These are phyloP conservation scores for Desmodesmus armatus DNA, from an alignment of 139 green algal genomes.

Conservation along the genomic window DNA sequence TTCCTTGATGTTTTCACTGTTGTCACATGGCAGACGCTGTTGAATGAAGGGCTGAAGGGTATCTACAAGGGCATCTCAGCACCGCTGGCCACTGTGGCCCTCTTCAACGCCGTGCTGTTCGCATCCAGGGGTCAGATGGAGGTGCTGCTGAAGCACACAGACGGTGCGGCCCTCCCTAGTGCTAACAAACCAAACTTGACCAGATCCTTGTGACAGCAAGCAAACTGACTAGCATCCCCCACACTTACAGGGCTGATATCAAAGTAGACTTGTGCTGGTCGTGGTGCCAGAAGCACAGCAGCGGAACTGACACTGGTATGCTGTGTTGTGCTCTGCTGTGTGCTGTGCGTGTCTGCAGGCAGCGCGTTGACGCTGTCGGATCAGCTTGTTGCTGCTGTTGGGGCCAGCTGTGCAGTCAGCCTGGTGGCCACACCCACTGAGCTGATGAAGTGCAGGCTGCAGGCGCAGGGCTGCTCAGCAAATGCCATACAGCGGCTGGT, in stretches of 20 bases:
- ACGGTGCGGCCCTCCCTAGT: too few relatives aligned
- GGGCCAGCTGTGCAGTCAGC: conserved; percentile 72
- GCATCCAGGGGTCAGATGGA: conserved; percentile 73
- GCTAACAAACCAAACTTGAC: too few relatives aligned
- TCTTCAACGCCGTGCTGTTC: conserved; percentile 88
- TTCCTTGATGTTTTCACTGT: too few relatives aligned
- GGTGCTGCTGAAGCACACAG: conserved; percentile 64
- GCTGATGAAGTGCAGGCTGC: conserved; percentile 88
- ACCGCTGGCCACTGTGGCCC: conserved; percentile 82
- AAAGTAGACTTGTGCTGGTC: too few relatives aligned
- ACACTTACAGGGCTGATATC: too few relatives aligned
- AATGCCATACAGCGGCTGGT: conserved; percentile 36
- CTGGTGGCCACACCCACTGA: conserved; percentile 86
- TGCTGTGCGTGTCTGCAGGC: conserved; percentile 46
- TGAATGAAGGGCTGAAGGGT: conserved; percentile 63
- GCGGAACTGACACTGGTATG: too few relatives aligned
- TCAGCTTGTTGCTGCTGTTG: conserved; percentile 62
- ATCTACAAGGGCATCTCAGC: conserved; percentile 82
- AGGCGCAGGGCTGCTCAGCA: conserved; percentile 55
- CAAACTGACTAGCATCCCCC: too few relatives aligned
- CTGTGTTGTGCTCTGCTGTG: too few relatives aligned
- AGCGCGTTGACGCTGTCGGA: conserved; percentile 63
- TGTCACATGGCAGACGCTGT: conserved; percentile 64
- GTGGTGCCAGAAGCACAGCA: too few relatives aligned
- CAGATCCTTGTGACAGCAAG: too few relatives aligned